Evolutionary conservation across 2,329 filamentous ascomycete genomes (phyloP).

Genomic region (Blumeria hordei): DNA sequence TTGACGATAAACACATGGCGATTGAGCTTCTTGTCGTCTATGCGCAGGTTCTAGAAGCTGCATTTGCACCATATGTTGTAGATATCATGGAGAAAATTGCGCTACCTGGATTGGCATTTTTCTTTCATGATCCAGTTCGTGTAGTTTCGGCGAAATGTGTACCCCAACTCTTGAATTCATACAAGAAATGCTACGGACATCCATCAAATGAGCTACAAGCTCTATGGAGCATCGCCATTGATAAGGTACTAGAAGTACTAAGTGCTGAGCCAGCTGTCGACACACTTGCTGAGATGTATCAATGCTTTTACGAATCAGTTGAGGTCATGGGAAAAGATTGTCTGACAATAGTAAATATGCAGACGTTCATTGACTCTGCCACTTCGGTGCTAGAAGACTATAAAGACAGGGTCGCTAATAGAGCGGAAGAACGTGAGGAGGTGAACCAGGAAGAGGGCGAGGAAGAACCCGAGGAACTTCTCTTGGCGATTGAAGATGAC

Average conservation of each 20-base stretch:
- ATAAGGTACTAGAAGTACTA: slow-evolving; percentile 81
- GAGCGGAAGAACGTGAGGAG: slow-evolving; percentile 56
- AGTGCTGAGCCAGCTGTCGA: slow-evolving; percentile 88
- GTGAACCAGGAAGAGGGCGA: slow-evolving; percentile 66
- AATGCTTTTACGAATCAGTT: slow-evolving; percentile 97
- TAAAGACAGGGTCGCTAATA: slow-evolving; percentile 59
- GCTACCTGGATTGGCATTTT: slow-evolving; percentile 81
- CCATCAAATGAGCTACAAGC: slow-evolving; percentile 56
- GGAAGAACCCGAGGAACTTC: slow-evolving; percentile 64
- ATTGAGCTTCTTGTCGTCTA: slow-evolving; percentile 96
- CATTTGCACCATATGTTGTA: slow-evolving; percentile 75
- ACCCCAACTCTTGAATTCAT: slow-evolving; percentile 76
- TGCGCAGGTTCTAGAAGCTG: slow-evolving; percentile 77
- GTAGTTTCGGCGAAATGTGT: slow-evolving; percentile 89
- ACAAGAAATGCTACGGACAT: slow-evolving; percentile 73
- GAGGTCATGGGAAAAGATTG: slow-evolving; percentile 79
- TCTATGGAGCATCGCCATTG: slow-evolving; percentile 66
- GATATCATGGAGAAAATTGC: slow-evolving; percentile 95
- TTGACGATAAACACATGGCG: slow-evolving; percentile 99
- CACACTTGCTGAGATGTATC: slow-evolving; percentile 94
- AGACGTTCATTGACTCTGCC: slow-evolving; percentile 65
- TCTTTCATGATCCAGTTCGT: slow-evolving; percentile 95
- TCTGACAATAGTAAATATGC: slow-evolving; percentile 56
- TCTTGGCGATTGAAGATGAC: slow-evolving; percentile 89
- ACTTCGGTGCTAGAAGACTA: slow-evolving; percentile 79